phyloP scores from a whole-genome alignment of 2,329 filamentous ascomycete genomes.

The Diaporthe australafricana region DNA sequence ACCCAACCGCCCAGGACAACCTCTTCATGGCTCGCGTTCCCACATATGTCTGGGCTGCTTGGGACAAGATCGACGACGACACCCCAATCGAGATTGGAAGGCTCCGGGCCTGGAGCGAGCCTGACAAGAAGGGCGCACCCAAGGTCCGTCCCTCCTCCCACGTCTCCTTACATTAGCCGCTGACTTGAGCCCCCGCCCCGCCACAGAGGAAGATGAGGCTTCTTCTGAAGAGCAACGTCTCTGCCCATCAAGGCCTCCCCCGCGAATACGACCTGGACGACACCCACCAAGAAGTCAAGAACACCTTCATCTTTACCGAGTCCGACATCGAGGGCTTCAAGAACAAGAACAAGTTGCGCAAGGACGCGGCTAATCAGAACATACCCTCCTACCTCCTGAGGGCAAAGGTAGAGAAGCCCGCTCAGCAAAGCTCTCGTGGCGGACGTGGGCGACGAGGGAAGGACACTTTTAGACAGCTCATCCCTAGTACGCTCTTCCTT shows the following conservation, averaged over 20 bases:
- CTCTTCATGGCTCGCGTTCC: constrained; percentile 84
- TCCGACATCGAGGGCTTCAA: constrained; percentile 87
- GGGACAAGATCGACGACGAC: constrained; percentile 81
- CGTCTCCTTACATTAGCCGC: not conserved
- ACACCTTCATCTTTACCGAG: constrained; percentile 93
- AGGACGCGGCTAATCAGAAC: constrained; percentile 67
- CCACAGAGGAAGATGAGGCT: constrained; percentile 67
- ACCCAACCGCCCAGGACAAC: constrained; percentile 51
- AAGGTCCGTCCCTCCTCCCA: constrained; percentile 4
- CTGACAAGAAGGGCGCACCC: constrained; percentile 52
- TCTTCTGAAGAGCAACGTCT: constrained; percentile 73
- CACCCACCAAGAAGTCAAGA: constrained; percentile 74
- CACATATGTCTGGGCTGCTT: constrained; percentile 83
- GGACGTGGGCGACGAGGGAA: constrained; percentile 45
- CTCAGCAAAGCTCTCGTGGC: constrained; percentile 47
- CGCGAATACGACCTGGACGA: constrained; percentile 89
- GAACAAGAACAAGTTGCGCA: constrained; percentile 65
- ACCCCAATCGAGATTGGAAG: constrained; percentile 86
- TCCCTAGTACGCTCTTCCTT: constrained; percentile 72
- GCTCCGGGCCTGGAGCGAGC: constrained; percentile 69
- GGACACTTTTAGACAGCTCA: constrained; percentile 75
- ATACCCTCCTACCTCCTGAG: constrained; percentile 69
- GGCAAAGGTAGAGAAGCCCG: constrained; percentile 57
- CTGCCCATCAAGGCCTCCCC: constrained; percentile 80
- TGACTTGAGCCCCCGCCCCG: not conserved